A percentile compares a stretch with the other conserved stretches of the same genome.
Evolutionary conservation across 2,329 filamentous ascomycete species (phyloP).

Genomic region (Aspergillus aculeatinus): DNA sequence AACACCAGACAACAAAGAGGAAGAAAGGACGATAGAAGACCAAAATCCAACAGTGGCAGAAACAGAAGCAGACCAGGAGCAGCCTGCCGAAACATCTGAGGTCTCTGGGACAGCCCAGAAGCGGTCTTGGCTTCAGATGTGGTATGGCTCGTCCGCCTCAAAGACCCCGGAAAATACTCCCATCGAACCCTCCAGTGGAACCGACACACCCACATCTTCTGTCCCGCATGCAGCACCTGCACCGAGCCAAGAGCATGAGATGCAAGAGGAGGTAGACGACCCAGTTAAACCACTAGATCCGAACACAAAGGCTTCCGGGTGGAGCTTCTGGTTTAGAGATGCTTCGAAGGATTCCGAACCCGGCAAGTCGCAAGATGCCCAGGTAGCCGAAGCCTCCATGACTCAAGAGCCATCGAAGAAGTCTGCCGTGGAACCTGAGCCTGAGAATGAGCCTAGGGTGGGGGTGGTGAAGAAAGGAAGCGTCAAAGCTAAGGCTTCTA

Average conservation of each 20-base stretch:
- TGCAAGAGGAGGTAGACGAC: conserved; percentile 19
- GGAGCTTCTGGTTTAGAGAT: conserved; percentile 45
- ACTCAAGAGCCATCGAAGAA: conserved; percentile 21
- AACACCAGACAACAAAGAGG: conserved; percentile 16
- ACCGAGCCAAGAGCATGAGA: conserved; percentile 19
- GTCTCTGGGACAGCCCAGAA: conserved; percentile 30
- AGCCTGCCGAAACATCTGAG: conserved; percentile 14
- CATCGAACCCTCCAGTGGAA: conserved; percentile 14
- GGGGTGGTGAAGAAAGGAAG: conserved; percentile 30
- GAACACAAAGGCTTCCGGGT: conserved; percentile 34
- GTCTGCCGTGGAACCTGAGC: conserved; percentile 18
- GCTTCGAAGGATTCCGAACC: conserved; percentile 26
- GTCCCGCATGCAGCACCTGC: conserved; percentile 11
- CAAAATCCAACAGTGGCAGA: conserved; percentile 13
- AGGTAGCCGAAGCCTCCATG: conserved; percentile 26
- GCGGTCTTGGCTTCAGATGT: conserved; percentile 48
- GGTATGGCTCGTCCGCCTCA: conserved; percentile 33
- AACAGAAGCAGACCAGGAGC: conserved; percentile 13
- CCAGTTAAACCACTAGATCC: conserved; percentile 23
- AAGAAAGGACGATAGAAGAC: conserved; percentile 8
- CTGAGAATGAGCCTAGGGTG: conserved; percentile 25
- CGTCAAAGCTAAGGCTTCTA: conserved; percentile 30
- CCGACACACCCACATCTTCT: conserved; percentile 15
- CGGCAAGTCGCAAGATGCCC: conserved; percentile 26
- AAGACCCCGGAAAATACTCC: conserved; percentile 27